Evolutionary conservation across 1,139 yeast species (phyloP), one percentile per base, ranked within the genome.

Genomic region (Hanseniaspora sp.): DNA sequence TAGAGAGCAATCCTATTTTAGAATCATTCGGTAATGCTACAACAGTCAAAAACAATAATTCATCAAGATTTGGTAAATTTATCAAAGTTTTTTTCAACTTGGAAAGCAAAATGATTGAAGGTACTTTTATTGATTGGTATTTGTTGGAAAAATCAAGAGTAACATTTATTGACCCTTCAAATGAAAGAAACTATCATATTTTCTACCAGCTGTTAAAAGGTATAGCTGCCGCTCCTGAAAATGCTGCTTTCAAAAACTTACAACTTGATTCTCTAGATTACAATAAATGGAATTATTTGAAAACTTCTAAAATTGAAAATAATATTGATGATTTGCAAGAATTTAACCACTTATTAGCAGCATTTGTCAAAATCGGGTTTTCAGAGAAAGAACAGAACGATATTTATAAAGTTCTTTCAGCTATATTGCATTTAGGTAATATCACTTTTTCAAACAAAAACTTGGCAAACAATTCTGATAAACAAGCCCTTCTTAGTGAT

Each of bases 21-120:
- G 99, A 94, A 68, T 82, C 96, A 44, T 94, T 94, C 69, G 99
- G 99, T 61, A 94, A 94, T 68, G 95, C 99, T 0, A 95, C 92
- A 63, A 94, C 99, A 0, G 87, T 88, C 33, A 79, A 94, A 60
- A 94, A 94, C 67, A 83, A 90, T 67, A 94, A 94, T 67, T 88
- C 97, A 9, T 92, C 98, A 11, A 78, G 99, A 64, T 94, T 94
- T 67, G 99, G 99, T 48, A 94, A 94, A 68, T 94, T 92, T 65
- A 87, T 94, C 59, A 83, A 92, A 62, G 86, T 94, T 57, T 88
- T 81, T 67, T 87, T 92, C 62, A 75, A 79, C 54, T 30, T 35
- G 11, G 64, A 71, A 1, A 69, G 75, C 11, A 88, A 87, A 5
- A 76, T 77, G 58, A 83, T 94, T 43, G 74, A 79, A 29, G 96